These are phyloP conservation scores for Pichia californica DNA, from an alignment of 805 yeast genomes.

Conservation along the genomic window DNA sequence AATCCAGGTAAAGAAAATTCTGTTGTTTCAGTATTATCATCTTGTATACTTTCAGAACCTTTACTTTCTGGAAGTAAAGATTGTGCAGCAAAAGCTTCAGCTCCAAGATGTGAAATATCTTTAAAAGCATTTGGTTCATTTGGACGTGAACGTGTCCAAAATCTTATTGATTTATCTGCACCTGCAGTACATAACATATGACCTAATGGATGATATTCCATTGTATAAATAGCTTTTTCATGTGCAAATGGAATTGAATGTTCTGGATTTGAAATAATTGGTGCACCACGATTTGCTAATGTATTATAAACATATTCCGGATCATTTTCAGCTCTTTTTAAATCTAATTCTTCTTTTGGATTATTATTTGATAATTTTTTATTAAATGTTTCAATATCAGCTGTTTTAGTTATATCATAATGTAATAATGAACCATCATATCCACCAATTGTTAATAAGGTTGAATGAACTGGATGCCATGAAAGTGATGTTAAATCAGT, in stretches of 20 bases:
- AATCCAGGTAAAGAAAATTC: conserved; percentile 17
- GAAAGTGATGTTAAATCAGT: conserved; percentile 78
- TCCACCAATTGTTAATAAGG: conserved; percentile 75
- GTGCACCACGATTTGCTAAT: conserved; percentile 3
- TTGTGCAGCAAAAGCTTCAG: conserved; percentile 15
- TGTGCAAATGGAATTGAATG: conserved; percentile 87
- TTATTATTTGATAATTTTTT: too few species aligned
- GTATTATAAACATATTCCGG: conserved; percentile 20
- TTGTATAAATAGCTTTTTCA: conserved; percentile 82
- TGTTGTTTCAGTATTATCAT: not conserved
- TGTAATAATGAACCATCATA: conserved; percentile 85
- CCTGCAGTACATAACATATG: conserved; percentile 89
- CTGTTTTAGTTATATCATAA: conserved; percentile 53
- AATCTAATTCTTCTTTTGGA: not conserved
- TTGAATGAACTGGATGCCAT: conserved; percentile 90
- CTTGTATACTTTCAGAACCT: not conserved
- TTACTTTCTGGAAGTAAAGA: not conserved
- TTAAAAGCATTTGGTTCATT: conserved; percentile 77
- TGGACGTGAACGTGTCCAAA: conserved; percentile 93
- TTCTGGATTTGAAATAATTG: conserved; percentile 8
- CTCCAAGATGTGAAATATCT: conserved; percentile 69
- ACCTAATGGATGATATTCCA: conserved; percentile 92
- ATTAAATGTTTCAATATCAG: conserved; percentile 24
- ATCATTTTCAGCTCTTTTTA: conserved; percentile 10
- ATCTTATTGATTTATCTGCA: conserved; percentile 84